Evolutionary conservation across 805 yeast species (phyloP).

Genomic region (Tetrapisispora fleetii): DNA sequence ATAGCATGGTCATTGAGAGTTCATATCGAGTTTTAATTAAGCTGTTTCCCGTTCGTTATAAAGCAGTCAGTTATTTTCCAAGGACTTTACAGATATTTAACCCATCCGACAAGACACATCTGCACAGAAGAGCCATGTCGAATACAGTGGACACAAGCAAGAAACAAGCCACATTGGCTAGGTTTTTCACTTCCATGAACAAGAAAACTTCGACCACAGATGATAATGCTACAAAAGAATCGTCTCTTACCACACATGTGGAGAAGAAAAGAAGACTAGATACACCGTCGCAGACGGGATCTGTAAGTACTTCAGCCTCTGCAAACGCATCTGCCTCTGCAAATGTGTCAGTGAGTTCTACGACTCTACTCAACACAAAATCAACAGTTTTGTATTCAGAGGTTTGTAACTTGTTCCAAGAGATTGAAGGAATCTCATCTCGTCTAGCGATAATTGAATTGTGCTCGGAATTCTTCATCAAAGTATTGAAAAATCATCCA

Average conservation of each 20-base stretch:
- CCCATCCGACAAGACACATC: too few relatives aligned
- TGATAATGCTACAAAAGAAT: background rate
- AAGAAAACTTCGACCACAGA: background rate
- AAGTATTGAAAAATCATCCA: slow-evolving; percentile 48
- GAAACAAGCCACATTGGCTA: slow-evolving; percentile 26
- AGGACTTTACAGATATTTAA: too few relatives aligned
- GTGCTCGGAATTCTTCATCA: slow-evolving; percentile 62
- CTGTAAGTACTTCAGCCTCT: too few relatives aligned
- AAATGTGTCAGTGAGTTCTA: background rate
- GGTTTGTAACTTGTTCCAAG: slow-evolving; percentile 56
- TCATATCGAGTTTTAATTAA: too few relatives aligned
- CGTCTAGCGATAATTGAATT: slow-evolving; percentile 71
- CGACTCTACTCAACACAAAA: background rate
- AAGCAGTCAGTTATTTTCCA: too few relatives aligned
- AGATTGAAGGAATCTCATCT: slow-evolving; percentile 70
- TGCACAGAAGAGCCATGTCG: background rate
- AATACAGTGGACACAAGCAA: background rate
- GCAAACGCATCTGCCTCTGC: background rate
- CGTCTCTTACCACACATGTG: background rate
- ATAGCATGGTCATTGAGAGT: too few relatives aligned
- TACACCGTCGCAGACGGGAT: background rate
- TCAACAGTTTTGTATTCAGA: slow-evolving; percentile 30
- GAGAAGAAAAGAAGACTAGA: background rate
- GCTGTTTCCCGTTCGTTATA: too few relatives aligned
- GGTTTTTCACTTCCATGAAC: slow-evolving; percentile 19